These are phyloP conservation scores for Cephaloascus albidus DNA, from an alignment of 805 yeast species.

Conservation along the genomic window DNA sequence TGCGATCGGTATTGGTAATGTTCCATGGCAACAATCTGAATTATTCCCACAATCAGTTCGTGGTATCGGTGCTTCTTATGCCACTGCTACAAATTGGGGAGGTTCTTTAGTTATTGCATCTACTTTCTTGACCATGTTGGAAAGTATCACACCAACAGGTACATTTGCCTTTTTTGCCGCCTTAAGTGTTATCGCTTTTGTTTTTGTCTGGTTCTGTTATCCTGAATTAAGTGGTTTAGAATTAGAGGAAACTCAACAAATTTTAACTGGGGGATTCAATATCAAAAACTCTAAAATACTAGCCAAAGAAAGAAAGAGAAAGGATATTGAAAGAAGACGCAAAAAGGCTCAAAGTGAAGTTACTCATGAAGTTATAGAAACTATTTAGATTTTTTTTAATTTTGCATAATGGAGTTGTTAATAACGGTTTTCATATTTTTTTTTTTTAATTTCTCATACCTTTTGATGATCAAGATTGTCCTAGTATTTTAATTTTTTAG, in stretches of 20 bases:
- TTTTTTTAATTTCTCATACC: no score
- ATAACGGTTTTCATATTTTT: no score
- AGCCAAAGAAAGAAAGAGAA: slow-evolving; percentile 24
- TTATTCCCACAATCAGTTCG: slow-evolving; percentile 90
- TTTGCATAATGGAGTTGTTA: no score
- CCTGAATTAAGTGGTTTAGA: slow-evolving; percentile 90
- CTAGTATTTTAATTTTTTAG: no score
- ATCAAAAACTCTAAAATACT: slow-evolving; percentile 43
- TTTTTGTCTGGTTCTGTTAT: slow-evolving; percentile 74
- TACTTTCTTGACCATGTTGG: slow-evolving; percentile 89
- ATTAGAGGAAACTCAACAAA: slow-evolving; percentile 81
- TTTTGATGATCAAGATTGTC: no score
- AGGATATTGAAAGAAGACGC: no score
- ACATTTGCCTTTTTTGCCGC: slow-evolving; percentile 89
- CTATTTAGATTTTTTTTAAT: no score
- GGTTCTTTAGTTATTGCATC: slow-evolving; percentile 89
- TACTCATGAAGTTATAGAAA: no score
- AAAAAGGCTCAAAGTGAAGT: no score
- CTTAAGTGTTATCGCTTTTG: slow-evolving; percentile 59
- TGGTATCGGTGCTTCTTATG: slow-evolving; percentile 83
- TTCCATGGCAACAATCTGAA: slow-evolving; percentile 98
- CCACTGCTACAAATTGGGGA: slow-evolving; percentile 92
- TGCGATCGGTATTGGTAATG: slow-evolving; percentile 93
- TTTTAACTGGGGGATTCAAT: slow-evolving; percentile 79
- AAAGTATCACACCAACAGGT: slow-evolving; percentile 89